Base-by-base conservation (phyloP, 225 moss, liverwort and hornwort species). In the Ulota crispa region DNA sequence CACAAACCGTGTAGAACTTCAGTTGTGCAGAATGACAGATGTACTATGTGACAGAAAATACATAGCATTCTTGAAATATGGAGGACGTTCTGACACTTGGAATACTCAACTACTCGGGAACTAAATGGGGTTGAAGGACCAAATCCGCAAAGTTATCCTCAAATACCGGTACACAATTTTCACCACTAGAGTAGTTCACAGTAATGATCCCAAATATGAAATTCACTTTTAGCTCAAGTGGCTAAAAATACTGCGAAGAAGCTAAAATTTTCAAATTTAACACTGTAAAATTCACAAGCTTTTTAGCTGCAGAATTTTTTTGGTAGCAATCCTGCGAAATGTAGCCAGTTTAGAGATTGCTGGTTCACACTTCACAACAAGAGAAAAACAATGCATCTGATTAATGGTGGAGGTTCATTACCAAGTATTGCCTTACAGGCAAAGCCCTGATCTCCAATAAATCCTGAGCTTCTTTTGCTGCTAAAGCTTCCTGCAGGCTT, bases 401-500 rank as follows among this genome's bases (percentile, higher is more conserved):
- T 37, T 21, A 3, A 24, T 8, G 27, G 31, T 4, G 67, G 30
- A 72, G 30, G 54, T 79, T 60, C 32, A 3, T 68, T 83, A 90
- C 90, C 90, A 90, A 84, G 41, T 90, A 90, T 84, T 88, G 88
- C 82, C 86, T 82, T 56, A 90, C 86, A 2, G 90, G 90, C 76
- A 90, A 82, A 42, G 88, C 88, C 70, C 90, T 78, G 66, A 88
- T 84, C 34, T 90, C 90, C 82, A 90, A 63, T 63, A 43, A 82
- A 1, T 78, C 84, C 5, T 66, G 66, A 66, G 86, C 88, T 90
- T 88, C 88, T 78, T 90, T 86, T 21, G 77, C 82, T 80, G 77
- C 88, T 52, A 80, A 27, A 19, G 84, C 84, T 83, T 88, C 88
- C 88, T 90, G 88, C 79, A 88, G 1, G 50, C 30, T 50, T 83